A percentile compares a stretch with the other conserved stretches of the same genome.
Conservation (phyloP, 164 flowering plant genomes). For the Magnolia changhungtana region DNA sequence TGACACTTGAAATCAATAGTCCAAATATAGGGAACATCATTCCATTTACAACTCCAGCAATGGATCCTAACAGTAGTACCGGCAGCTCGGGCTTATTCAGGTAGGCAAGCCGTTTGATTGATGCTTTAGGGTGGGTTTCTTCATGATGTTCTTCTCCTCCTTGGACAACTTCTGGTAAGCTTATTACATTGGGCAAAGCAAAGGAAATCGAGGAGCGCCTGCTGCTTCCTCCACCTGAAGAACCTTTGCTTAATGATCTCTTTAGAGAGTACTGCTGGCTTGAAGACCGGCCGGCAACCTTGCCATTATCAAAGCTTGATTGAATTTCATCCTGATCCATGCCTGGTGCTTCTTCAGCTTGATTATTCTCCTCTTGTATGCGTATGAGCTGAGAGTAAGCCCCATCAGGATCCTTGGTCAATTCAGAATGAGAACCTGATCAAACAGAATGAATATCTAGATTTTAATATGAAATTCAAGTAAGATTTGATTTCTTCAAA, state of each 20-base stretch:
- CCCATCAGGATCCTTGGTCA: slow-evolving; percentile 33
- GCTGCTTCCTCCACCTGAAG: slow-evolving; percentile 27
- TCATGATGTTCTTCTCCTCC: slow-evolving; percentile 5
- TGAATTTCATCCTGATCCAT: not conserved
- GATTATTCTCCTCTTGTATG: slow-evolving; percentile 15
- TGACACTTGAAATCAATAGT: slow-evolving; percentile 41
- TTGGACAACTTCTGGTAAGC: slow-evolving; percentile 20
- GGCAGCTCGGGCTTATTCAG: slow-evolving; percentile 64
- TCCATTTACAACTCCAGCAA: slow-evolving; percentile 50
- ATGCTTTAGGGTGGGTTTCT: slow-evolving; percentile 22
- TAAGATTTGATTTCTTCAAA: too few relatives aligned
- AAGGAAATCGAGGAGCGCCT: slow-evolving; percentile 23
- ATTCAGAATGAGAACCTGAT: slow-evolving; percentile 61
- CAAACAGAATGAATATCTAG: not conserved
- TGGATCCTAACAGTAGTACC: slow-evolving; percentile 39
- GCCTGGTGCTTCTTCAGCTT: not conserved
- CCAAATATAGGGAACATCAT: slow-evolving; percentile 53
- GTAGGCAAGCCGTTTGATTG: slow-evolving; percentile 41
- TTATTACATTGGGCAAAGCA: slow-evolving; percentile 24
- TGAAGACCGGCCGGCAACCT: slow-evolving; percentile 11
- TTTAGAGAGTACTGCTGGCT: slow-evolving; percentile 27
- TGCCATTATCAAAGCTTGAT: slow-evolving; percentile 2
- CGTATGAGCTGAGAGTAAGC: slow-evolving; percentile 21
- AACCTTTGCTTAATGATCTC: slow-evolving; percentile 35
- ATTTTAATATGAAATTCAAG: not conserved